Percentiles rank a stretch among this genome's conserved stretches.
Conservation (phyloP, 2,329 filamentous ascomycete genomes). For the Berkeleyomyces basicola region DNA sequence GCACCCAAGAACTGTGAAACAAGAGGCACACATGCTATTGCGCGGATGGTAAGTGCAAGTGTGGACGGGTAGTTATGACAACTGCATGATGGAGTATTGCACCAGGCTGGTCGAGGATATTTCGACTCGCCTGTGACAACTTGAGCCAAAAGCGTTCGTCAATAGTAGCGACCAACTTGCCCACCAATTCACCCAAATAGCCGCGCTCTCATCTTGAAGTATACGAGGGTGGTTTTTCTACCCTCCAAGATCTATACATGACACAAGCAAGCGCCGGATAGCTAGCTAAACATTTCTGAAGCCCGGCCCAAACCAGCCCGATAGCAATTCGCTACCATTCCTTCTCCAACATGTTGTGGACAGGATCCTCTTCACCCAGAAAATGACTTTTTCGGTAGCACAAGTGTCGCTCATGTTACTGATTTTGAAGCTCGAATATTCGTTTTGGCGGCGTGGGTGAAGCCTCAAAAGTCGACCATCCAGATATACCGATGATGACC, state of each 20-base stretch:
- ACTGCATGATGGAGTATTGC: background rate
- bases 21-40: background rate
- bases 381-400: background rate
- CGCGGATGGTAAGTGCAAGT: background rate
- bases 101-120: background rate
- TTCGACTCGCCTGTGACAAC: background rate
- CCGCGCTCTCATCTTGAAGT: conserved; percentile 23
- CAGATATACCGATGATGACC: background rate
- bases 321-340: conserved; percentile 7
- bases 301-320: conserved; percentile 7
- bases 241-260: conserved; percentile 29
- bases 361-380: background rate
- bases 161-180: background rate
- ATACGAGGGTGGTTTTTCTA: conserved; percentile 27
- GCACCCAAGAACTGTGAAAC: background rate
- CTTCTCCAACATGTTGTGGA: background rate
- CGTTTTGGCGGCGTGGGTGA: background rate
- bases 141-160: background rate
- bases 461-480: background rate
- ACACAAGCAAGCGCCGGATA: conserved; percentile 18
- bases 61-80: background rate
- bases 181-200: background rate
- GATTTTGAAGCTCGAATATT: background rate
- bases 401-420: background rate
- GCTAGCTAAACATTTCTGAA: background rate